Conservation (phyloP, 2,329 filamentous ascomycete genomes). For the Diaporthe citriasiana region DNA sequence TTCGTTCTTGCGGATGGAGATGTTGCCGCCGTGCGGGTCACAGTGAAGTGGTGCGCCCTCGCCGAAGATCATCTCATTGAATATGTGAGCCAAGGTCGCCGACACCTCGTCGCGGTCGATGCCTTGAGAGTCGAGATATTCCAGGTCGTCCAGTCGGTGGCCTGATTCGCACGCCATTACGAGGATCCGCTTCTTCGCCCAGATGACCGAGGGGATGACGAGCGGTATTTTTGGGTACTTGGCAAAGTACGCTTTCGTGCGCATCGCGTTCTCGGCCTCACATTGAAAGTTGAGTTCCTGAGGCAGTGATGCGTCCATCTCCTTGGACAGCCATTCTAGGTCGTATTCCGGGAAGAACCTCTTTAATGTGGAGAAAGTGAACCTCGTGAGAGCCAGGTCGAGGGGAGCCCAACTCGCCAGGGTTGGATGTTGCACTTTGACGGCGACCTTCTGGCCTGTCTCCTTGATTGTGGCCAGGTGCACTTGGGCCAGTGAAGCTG, state of each 20-base stretch:
- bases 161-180: slow-evolving; percentile 97
- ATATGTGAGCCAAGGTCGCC: slow-evolving; percentile 88
- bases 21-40: slow-evolving; percentile 96
- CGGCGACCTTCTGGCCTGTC: slow-evolving; percentile 88
- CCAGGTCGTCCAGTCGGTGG: slow-evolving; percentile 87
- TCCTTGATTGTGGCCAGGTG: slow-evolving; percentile 90
- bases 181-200: slow-evolving; percentile 89
- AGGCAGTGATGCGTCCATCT: slow-evolving; percentile 92
- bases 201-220: slow-evolving; percentile 89
- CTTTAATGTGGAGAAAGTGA: slow-evolving; percentile 91
- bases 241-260: slow-evolving; percentile 85
- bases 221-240: slow-evolving; percentile 82
- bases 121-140: slow-evolving; percentile 84
- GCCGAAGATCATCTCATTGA: slow-evolving; percentile 99
- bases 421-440: slow-evolving; percentile 95
- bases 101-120: slow-evolving; percentile 98
- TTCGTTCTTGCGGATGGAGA: slow-evolving; percentile 87
- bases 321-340: slow-evolving; percentile 92
- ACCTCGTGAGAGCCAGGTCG: slow-evolving; percentile 87
- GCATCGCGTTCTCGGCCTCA: slow-evolving; percentile 87
- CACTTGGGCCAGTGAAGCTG: slow-evolving; percentile 94
- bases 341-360: slow-evolving; percentile 98
- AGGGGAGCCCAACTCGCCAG: slow-evolving; percentile 91
- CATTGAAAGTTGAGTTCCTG: slow-evolving; percentile 91
- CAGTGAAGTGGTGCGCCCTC: slow-evolving; percentile 91